These are phyloP conservation scores for Orbilia oligospora DNA, from an alignment of 2,329 filamentous ascomycete species.

Conservation along the genomic window DNA sequence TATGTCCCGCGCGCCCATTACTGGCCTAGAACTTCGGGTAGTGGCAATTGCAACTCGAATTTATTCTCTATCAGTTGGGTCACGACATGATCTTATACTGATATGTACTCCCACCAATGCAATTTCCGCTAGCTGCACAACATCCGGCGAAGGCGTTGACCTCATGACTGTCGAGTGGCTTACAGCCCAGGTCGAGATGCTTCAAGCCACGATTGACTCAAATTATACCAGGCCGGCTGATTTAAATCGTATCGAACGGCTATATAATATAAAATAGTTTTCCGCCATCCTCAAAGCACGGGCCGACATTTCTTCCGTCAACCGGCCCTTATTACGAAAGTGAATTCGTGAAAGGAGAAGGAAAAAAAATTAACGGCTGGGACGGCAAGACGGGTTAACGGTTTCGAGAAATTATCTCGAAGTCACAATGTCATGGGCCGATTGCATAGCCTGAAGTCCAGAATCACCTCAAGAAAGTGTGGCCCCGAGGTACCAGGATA, in stretches of 20 bases:
- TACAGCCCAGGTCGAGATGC: conserved; percentile 4
- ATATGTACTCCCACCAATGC: conserved; percentile 3
- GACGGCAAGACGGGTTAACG: conserved; percentile 10
- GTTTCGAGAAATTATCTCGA: conserved; percentile 37
- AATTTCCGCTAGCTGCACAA: conserved; percentile 15
- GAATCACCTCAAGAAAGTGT: conserved; percentile 42
- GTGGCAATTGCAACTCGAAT: conserved; percentile 11
- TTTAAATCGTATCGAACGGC: conserved; percentile 2
- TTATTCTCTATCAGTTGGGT: neutral
- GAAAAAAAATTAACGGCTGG: conserved; percentile 24
- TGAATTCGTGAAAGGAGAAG: no score
- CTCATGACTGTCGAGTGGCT: conserved; percentile 27
- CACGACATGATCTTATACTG: neutral
- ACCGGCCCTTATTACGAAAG: conserved; percentile 6
- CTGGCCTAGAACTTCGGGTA: conserved; percentile 1
- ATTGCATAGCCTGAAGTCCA: conserved; percentile 55
- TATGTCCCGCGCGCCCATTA: neutral
- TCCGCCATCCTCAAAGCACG: conserved; percentile 2
- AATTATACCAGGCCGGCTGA: conserved; percentile 13
- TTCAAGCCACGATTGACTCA: conserved; percentile 18
- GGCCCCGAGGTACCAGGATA: conserved; percentile 17
- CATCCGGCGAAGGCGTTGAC: conserved; percentile 19
- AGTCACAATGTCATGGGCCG: conserved; percentile 53
- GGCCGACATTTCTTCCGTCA: conserved; percentile 32
- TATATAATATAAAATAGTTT: neutral